Conservation (phyloP, 2,329 filamentous ascomycete genomes). For the Dactylellina parvicollis region DNA sequence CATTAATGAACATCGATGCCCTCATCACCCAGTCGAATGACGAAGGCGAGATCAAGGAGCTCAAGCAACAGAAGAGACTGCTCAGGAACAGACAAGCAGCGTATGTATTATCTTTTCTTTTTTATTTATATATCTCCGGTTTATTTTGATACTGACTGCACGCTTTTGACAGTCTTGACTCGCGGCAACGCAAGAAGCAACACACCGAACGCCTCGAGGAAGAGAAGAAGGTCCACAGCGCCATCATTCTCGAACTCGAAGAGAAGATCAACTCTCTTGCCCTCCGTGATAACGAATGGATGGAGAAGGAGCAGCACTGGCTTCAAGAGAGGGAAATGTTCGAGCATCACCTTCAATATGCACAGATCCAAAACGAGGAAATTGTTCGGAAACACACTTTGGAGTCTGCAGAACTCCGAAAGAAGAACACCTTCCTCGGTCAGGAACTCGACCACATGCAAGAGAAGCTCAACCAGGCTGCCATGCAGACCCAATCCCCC, state of each 20-base stretch:
- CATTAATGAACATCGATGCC: constrained; percentile 91
- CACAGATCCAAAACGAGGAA: constrained; percentile 89
- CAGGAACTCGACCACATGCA: constrained; percentile 72
- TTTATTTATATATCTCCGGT: constrained; percentile 56
- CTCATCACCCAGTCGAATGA: constrained; percentile 87
- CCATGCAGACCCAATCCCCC: constrained; percentile 63
- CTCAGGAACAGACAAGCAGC: constrained; percentile 95
- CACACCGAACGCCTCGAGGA: constrained; percentile 96
- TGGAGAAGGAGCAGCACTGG: constrained; percentile 71
- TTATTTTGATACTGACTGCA: constrained; percentile 43
- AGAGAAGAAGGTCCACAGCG: constrained; percentile 91
- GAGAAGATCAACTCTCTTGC: constrained; percentile 77
- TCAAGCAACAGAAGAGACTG: constrained; percentile 97
- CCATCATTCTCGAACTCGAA: constrained; percentile 79
- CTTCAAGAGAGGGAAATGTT: constrained; percentile 78
- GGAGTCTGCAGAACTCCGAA: constrained; percentile 89
- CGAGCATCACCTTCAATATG: constrained; percentile 76
- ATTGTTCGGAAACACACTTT: constrained; percentile 87
- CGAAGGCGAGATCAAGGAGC: constrained; percentile 93
- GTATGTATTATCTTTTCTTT: constrained; percentile 69
- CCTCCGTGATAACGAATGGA: constrained; percentile 66
- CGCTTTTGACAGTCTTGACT: constrained; percentile 76
- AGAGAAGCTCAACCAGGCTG: constrained; percentile 68
- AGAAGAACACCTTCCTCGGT: constrained; percentile 85
- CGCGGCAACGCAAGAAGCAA: constrained; percentile 95